These are phyloP conservation scores for Hydnomerulius pinastri DNA, from an alignment of 768 basidiomycete species.

Conservation along the genomic window DNA sequence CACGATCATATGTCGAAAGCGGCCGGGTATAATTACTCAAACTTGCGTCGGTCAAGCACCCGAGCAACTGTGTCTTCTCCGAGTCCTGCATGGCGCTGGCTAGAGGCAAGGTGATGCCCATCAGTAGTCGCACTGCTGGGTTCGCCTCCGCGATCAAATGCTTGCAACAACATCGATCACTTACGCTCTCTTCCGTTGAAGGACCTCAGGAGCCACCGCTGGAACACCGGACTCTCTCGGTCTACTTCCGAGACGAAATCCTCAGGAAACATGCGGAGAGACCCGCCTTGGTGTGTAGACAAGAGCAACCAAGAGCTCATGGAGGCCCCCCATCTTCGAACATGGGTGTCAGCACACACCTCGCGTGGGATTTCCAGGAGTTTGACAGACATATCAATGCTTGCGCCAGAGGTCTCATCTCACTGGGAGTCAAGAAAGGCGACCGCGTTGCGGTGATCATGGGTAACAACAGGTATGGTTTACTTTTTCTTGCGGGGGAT, in stretches of 20 bases:
- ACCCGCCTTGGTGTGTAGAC: slow-evolving; percentile 65
- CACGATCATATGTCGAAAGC: too few species aligned
- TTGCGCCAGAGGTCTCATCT: slow-evolving; percentile 67
- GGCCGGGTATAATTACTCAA: too few species aligned
- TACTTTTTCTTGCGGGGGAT: background rate
- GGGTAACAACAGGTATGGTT: slow-evolving; percentile 77
- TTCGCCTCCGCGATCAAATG: slow-evolving; percentile 4
- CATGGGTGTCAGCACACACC: slow-evolving; percentile 46
- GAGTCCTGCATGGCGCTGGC: slow-evolving; percentile 8
- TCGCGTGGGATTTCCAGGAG: slow-evolving; percentile 76
- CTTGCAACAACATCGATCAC: slow-evolving; percentile 18
- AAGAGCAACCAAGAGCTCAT: slow-evolving; percentile 58
- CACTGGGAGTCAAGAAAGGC: slow-evolving; percentile 70
- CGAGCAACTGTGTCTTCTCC: too few species aligned
- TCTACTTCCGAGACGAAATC: slow-evolving; percentile 63
- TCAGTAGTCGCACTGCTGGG: background rate
- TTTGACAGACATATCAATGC: slow-evolving; percentile 67
- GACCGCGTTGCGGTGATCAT: slow-evolving; percentile 80
- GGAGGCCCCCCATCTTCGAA: slow-evolving; percentile 61
- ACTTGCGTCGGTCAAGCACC: too few species aligned
- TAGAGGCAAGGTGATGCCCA: background rate
- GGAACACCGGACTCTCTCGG: slow-evolving; percentile 53
- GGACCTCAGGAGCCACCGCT: slow-evolving; percentile 61
- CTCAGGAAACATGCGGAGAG: slow-evolving; percentile 47
- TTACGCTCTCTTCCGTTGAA: slow-evolving; percentile 55